Evolutionary conservation across 768 basidiomycete species (phyloP).

Genomic region (Nevesoporus exiguus): DNA sequence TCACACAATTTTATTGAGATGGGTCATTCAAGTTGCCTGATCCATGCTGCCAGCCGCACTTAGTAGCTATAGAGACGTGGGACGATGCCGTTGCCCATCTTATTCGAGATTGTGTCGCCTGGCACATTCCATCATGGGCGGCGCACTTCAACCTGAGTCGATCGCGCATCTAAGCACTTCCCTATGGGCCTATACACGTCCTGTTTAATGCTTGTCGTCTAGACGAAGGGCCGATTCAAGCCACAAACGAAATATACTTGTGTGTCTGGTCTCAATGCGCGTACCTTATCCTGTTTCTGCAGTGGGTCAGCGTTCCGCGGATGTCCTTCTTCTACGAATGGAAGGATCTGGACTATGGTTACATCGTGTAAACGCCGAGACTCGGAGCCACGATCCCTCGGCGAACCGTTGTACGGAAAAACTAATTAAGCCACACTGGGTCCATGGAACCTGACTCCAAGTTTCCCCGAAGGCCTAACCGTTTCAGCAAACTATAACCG

Average conservation of each 20-base stretch:
- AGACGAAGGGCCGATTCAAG: not conserved
- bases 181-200: not conserved
- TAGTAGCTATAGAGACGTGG: not conserved
- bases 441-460: not conserved
- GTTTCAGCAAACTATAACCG: too few relatives aligned
- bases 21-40: not conserved
- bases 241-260: not conserved
- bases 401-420: not conserved
- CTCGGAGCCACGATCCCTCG: not conserved
- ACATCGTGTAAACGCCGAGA: not conserved
- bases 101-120: too few relatives aligned
- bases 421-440: not conserved
- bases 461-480: not conserved
- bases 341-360: not conserved
- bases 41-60: not conserved
- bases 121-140: not conserved
- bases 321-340: not conserved
- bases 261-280: not conserved
- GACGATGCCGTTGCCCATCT: not conserved
- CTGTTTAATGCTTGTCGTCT: too few relatives aligned
- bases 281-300: not conserved
- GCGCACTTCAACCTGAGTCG: not conserved
- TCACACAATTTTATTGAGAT: not conserved
- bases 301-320: not conserved
- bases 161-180: not conserved